A percentile compares a stretch with the other conserved stretches of the same genome.
Evolutionary conservation across 176 grass and related monocot genomes (phyloP).

Genomic region (Bonia amplexicaulis): DNA sequence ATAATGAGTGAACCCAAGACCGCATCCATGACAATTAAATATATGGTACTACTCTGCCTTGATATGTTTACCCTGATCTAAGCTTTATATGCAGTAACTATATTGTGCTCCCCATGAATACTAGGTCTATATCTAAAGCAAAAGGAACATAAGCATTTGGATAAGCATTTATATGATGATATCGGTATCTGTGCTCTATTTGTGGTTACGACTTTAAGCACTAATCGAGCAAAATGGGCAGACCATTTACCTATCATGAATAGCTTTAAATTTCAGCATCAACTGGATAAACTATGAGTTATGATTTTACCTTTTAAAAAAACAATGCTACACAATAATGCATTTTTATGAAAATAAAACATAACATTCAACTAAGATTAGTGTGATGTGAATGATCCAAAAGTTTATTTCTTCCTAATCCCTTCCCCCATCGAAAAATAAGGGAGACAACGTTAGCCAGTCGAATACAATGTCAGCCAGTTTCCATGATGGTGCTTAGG

Average conservation of each 20-base stretch:
- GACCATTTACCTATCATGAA: neutral
- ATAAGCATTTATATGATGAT: neutral
- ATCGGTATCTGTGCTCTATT: neutral
- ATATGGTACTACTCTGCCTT: neutral
- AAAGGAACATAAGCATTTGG: neutral
- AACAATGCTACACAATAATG: neutral
- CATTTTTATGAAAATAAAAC: neutral
- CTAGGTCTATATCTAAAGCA: neutral
- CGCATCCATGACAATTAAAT: neutral
- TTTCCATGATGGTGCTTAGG: neutral
- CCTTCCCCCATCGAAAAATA: neutral
- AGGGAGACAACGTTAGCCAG: neutral
- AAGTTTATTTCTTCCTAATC: neutral
- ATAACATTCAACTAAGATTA: neutral
- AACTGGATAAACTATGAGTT: neutral
- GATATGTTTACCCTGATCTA: neutral
- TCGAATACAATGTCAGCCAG: neutral
- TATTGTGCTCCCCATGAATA: neutral
- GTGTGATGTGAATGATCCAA: neutral
- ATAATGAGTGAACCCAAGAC: neutral
- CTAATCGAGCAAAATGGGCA: neutral
- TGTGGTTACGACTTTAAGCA: neutral
- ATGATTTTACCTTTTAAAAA: neutral
- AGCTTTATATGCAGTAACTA: neutral
- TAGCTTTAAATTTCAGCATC: neutral